These are phyloP conservation scores for Rhizoclosmatium globosum DNA, from an alignment of 192 early-diverging fungal genomes.

Conservation along the genomic window DNA sequence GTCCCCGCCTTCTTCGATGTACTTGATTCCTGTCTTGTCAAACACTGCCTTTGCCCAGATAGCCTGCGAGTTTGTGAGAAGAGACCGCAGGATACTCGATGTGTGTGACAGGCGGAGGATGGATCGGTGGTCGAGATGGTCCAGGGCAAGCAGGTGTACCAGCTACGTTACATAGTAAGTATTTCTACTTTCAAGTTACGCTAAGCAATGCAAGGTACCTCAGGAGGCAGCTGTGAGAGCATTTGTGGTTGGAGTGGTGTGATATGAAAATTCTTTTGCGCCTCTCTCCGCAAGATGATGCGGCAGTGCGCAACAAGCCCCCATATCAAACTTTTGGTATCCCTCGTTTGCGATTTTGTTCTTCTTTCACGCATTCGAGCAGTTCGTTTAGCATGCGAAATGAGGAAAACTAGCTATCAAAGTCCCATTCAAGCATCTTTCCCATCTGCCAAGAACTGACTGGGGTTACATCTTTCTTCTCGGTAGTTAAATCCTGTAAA, in stretches of 20 bases:
- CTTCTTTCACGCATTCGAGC: neutral
- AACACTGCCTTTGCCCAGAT: neutral
- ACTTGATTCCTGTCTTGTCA: neutral
- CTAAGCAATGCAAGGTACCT: neutral
- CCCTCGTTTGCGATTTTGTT: neutral
- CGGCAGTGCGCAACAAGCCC: too few species aligned
- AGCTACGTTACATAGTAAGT: neutral
- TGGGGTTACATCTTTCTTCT: too few species aligned
- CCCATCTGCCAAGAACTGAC: too few species aligned
- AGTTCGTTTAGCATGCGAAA: too few species aligned
- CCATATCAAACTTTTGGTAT: too few species aligned
- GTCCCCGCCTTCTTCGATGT: neutral
- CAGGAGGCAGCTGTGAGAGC: neutral
- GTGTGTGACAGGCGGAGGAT: neutral
- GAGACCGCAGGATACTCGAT: neutral
- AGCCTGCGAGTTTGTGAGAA: neutral
- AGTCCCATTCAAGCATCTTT: too few species aligned
- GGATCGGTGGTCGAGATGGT: neutral
- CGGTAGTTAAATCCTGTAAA: too few species aligned
- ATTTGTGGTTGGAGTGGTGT: neutral
- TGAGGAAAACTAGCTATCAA: too few species aligned
- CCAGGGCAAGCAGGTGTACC: neutral
- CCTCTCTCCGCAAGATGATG: neutral
- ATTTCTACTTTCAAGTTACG: too few species aligned
- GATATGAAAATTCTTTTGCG: too few species aligned